phyloP scores from a whole-genome alignment of 306 rosid genomes.

The Arachis hypogaea region DNA sequence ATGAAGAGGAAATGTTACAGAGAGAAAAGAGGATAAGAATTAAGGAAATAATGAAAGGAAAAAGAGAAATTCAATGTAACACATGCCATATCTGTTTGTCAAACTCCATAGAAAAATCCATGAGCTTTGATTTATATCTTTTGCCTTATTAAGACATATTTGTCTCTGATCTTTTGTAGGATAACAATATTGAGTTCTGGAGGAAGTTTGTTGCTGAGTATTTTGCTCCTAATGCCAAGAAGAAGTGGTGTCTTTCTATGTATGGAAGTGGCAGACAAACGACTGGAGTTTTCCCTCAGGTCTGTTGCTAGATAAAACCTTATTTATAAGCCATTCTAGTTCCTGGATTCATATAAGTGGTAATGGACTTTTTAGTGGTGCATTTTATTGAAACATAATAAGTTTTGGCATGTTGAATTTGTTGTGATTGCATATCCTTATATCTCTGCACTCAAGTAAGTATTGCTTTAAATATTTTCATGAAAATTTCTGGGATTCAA shows the following conservation, averaged over 20 bases:
- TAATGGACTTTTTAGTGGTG: conserved; percentile 30
- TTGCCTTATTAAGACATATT: conserved; percentile 22
- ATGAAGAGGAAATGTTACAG: background rate
- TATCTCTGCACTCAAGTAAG: conserved; percentile 19
- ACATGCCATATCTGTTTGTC: background rate
- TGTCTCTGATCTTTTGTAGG: conserved; percentile 55
- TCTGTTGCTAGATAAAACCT: conserved; percentile 45
- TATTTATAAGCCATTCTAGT: conserved; percentile 26
- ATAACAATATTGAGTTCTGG: conserved; percentile 95
- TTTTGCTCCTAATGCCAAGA: conserved; percentile 93
- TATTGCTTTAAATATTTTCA: conserved; percentile 34
- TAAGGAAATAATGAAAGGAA: background rate
- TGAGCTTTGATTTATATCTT: background rate
- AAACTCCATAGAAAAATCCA: background rate
- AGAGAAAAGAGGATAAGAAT: background rate
- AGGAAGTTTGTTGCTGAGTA: conserved; percentile 95
- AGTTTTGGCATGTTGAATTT: conserved; percentile 29
- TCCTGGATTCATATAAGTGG: conserved; percentile 39
- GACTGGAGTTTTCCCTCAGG: conserved; percentile 98
- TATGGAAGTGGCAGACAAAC: conserved; percentile 96
- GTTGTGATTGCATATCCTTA: conserved; percentile 1
- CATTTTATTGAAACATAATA: conserved; percentile 27
- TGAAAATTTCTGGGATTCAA: conserved; percentile 12
- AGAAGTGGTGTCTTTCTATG: conserved; percentile 99
- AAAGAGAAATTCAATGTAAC: background rate